Evolutionary conservation across 1,284 basidiomycete genomes (phyloP).

Genomic region (Ceratorhiza oryzae-sativae): DNA sequence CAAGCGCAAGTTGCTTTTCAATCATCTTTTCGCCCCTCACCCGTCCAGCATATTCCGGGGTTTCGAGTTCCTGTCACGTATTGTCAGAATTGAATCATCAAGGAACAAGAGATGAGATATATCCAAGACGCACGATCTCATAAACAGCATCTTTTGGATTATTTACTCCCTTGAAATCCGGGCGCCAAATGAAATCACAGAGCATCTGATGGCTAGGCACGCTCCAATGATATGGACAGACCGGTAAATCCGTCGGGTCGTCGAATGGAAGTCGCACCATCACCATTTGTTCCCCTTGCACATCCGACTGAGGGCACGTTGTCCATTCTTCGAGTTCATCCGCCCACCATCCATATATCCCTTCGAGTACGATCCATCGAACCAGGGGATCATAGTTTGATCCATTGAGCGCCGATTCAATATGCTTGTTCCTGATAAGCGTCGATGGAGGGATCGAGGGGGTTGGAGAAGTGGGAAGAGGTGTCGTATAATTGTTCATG

Average conservation of each 20-base stretch:
- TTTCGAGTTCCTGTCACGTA: conserved; percentile 79
- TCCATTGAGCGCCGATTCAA: conserved; percentile 78
- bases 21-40: conserved; percentile 73
- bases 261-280: conserved; percentile 18
- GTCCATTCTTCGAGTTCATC: conserved; percentile 69
- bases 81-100: neutral
- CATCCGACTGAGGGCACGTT: conserved; percentile 60
- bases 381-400: conserved; percentile 90
- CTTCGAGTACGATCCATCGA: conserved; percentile 85
- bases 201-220: conserved; percentile 74
- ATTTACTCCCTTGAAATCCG: conserved; percentile 55
- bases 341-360: conserved; percentile 70
- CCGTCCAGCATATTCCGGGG: conserved; percentile 76
- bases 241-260: conserved; percentile 49
- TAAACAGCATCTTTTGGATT: neutral
- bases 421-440: conserved; percentile 43
- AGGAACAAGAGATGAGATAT: neutral
- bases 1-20: conserved; percentile 83
- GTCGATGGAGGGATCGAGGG: conserved; percentile 27
- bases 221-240: conserved; percentile 85
- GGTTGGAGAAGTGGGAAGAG: conserved; percentile 57
- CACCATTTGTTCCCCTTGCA: conserved; percentile 1
- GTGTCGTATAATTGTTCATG: conserved; percentile 78
- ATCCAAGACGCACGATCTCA: neutral
- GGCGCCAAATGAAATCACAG: conserved; percentile 81